Evolutionary conservation across 2,329 filamentous ascomycete genomes (phyloP).

Genomic region (Immersiporthe knoxdaviesiana): DNA sequence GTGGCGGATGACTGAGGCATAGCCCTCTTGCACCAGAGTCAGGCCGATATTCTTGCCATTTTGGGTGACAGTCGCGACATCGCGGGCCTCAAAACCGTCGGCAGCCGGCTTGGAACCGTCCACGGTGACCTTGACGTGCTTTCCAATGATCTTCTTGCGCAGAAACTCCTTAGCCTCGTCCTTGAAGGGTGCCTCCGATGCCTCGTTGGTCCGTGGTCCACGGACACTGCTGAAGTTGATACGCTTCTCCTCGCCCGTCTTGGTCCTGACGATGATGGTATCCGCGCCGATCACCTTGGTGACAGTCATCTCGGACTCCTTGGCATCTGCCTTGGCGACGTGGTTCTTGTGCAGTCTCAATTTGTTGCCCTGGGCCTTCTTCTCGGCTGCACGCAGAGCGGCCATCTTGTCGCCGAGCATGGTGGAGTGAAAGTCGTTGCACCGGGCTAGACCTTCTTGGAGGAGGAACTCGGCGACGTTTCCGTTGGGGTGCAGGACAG

Average conservation of each 20-base stretch:
- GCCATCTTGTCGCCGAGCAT: conserved; percentile 90
- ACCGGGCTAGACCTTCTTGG: conserved; percentile 85
- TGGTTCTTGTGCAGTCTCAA: conserved; percentile 82
- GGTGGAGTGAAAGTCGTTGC: conserved; percentile 94
- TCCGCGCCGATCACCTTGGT: conserved; percentile 86
- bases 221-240: conserved; percentile 92
- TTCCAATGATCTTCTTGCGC: conserved; percentile 91
- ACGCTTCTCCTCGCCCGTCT: conserved; percentile 83
- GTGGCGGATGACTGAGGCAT: conserved; percentile 92
- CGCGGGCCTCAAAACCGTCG: conserved; percentile 90
- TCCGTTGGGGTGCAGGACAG: conserved; percentile 83
- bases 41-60: conserved; percentile 88
- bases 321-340: conserved; percentile 68
- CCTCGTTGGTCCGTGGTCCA: conserved; percentile 86
- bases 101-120: conserved; percentile 89
- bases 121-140: conserved; percentile 86
- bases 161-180: conserved; percentile 96
- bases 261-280: conserved; percentile 83
- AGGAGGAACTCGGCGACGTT: conserved; percentile 93
- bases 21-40: conserved; percentile 86
- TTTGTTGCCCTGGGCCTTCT: conserved; percentile 75
- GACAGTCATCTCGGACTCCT: conserved; percentile 79
- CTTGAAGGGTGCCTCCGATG: conserved; percentile 83
- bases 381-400: conserved; percentile 81
- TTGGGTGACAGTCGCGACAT: conserved; percentile 85